Conservation (phyloP, 2,329 filamentous ascomycete genomes). For the Colletotrichum aenigma region DNA sequence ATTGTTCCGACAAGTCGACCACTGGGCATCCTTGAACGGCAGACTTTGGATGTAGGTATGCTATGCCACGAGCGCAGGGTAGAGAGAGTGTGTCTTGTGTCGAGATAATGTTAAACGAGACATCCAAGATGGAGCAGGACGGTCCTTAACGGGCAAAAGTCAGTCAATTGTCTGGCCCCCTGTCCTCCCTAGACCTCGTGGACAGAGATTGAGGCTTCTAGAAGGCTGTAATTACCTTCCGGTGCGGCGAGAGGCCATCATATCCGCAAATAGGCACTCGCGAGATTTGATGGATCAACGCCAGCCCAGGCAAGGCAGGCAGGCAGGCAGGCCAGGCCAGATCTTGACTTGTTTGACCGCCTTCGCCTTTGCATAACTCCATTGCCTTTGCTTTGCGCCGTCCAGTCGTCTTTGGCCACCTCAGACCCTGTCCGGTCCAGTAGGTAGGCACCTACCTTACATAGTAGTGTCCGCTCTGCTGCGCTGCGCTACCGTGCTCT, state of each 20-base stretch:
- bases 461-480: neutral
- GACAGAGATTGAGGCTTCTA: neutral
- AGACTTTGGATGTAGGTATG: neutral
- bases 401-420: neutral
- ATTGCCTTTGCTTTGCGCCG: neutral
- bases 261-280: slow-evolving; percentile 18
- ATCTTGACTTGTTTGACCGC: neutral
- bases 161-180: neutral
- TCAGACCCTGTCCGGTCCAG: neutral
- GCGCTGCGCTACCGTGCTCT: neutral
- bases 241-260: slow-evolving; percentile 8
- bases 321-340: neutral
- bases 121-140: neutral
- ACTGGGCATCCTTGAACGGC: neutral
- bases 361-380: neutral
- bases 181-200: neutral
- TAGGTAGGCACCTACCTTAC: neutral
- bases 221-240: slow-evolving; percentile 12
- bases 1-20: neutral
- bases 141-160: neutral
- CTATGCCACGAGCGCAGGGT: neutral
- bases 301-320: neutral
- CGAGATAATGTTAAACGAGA: neutral
- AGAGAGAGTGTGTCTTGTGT: neutral
- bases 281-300: slow-evolving; percentile 18